These are phyloP conservation scores for Exophiala sp. DNA, from an alignment of 2,329 filamentous ascomycete species.

Conservation along the genomic window DNA sequence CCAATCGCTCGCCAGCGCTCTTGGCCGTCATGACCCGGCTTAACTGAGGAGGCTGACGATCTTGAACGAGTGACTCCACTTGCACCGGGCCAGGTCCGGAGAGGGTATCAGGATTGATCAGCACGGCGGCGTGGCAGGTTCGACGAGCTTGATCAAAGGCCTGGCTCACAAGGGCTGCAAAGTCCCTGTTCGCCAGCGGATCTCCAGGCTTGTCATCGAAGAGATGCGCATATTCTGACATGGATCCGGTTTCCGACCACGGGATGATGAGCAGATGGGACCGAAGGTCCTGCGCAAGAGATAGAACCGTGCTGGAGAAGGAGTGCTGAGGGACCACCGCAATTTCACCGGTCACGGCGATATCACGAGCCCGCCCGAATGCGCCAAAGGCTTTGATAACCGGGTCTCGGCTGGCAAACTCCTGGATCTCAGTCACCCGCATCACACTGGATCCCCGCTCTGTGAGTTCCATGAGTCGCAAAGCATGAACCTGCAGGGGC, in stretches of 20 bases:
- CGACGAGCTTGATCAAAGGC: slow-evolving; percentile 53
- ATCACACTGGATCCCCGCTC: slow-evolving; percentile 94
- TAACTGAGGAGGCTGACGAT: slow-evolving; percentile 37
- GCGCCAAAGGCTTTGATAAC: slow-evolving; percentile 88
- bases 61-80: slow-evolving; percentile 22
- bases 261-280: slow-evolving; percentile 76
- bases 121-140: slow-evolving; percentile 66
- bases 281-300: slow-evolving; percentile 61
- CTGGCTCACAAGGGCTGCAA: slow-evolving; percentile 42
- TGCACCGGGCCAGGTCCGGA: background rate
- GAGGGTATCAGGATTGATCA: slow-evolving; percentile 55
- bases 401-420: slow-evolving; percentile 67
- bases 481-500: slow-evolving; percentile 68
- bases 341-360: slow-evolving; percentile 75
- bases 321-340: slow-evolving; percentile 70
- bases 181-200: slow-evolving; percentile 45
- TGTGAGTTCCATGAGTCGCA: slow-evolving; percentile 80
- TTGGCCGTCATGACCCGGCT: slow-evolving; percentile 49
- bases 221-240: slow-evolving; percentile 57
- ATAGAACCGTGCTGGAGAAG: slow-evolving; percentile 70
- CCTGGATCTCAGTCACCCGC: slow-evolving; percentile 78
- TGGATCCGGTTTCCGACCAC: slow-evolving; percentile 77
- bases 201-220: slow-evolving; percentile 37
- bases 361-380: slow-evolving; percentile 75
- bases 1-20: slow-evolving; percentile 42